Conservation (phyloP, 371 early-diverging fungal species). For the Mucor irregularis region DNA sequence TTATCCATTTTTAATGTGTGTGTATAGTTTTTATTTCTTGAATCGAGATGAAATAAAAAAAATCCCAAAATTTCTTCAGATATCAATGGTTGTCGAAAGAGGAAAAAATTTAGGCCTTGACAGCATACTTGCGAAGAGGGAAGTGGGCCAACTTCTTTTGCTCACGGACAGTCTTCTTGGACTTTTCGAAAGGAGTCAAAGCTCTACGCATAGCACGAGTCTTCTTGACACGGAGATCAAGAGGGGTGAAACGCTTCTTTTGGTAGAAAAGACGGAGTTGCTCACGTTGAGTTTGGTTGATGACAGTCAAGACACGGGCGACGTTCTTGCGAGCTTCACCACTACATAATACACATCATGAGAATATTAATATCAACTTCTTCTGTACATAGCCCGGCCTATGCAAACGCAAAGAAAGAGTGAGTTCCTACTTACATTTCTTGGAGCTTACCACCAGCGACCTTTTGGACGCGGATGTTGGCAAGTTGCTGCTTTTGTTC, state of each 20-base stretch:
- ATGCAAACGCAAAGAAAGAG: not conserved
- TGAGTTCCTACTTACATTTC: constrained; percentile 79
- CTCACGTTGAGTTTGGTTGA: constrained; percentile 87
- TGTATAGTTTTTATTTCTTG: too few species aligned
- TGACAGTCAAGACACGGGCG: constrained; percentile 93
- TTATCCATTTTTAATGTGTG: too few species aligned
- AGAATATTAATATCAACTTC: not conserved
- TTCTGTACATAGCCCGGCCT: not conserved
- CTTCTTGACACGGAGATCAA: constrained; percentile 95
- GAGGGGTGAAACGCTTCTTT: constrained; percentile 89
- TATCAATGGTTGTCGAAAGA: not conserved
- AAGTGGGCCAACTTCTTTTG: constrained; percentile 85
- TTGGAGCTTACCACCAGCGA: constrained; percentile 77
- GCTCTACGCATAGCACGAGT: constrained; percentile 96
- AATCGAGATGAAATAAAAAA: too few species aligned
- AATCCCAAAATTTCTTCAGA: too few species aligned
- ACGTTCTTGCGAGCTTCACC: constrained; percentile 88
- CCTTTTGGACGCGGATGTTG: constrained; percentile 90
- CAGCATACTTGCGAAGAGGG: constrained; percentile 84
- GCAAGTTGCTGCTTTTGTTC: constrained; percentile 93
- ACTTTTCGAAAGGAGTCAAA: constrained; percentile 77
- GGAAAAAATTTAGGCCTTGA: constrained; percentile 74
- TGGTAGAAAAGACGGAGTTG: constrained; percentile 83
- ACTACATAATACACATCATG: constrained; percentile 39
- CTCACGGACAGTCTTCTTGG: constrained; percentile 75